Base-by-base conservation (phyloP, 139 green algal species). In the Trebouxia sp. region DNA sequence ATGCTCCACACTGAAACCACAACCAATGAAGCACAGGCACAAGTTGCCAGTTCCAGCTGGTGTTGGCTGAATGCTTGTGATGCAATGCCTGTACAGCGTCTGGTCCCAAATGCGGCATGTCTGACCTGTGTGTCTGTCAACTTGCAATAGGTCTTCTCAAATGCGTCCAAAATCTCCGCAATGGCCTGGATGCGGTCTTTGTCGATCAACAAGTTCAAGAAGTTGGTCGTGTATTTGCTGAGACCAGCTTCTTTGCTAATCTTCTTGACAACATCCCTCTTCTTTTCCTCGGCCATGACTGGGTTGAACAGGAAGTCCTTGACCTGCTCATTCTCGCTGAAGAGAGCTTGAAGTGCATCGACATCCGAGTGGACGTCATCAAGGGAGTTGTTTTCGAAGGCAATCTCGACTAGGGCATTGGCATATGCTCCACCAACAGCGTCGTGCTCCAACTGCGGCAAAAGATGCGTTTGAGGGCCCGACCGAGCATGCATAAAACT, bases 71-170 rank as follows among this genome's bases (percentile, higher is more conserved):
- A n/a, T n/a, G n/a, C n/a, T n/a, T n/a, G n/a, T n/a, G n/a, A n/a
- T n/a, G n/a, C n/a, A n/a, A n/a, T n/a, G n/a, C n/a, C n/a, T n/a
- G n/a, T n/a, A n/a, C n/a, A n/a, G n/a, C n/a, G n/a, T n/a, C n/a
- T n/a, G n/a, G n/a, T n/a, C n/a, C n/a, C n/a, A n/a, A n/a, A n/a
- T n/a, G n/a, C n/a, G n/a, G n/a, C n/a, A 26, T 30, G 1, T 14
- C 26, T 24, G 76, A 94, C 93, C 94, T 98, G 93, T 39, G 97
- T 99, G 84, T 99, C 96, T 15, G 97, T 99, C 39, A 98, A 81
- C 45, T 89, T 78, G 91, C 95, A 99, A 92, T 99, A 99, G 75
- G 93, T 80, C 45, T 86, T 86, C 91, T 99, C 95, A 82, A 99
- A 99, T n/a, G 79, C 84, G 39, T 93, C 87, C 78, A 92, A 92